Conservation (phyloP, 345 rosid genomes). For the Hypericum androsaemum region DNA sequence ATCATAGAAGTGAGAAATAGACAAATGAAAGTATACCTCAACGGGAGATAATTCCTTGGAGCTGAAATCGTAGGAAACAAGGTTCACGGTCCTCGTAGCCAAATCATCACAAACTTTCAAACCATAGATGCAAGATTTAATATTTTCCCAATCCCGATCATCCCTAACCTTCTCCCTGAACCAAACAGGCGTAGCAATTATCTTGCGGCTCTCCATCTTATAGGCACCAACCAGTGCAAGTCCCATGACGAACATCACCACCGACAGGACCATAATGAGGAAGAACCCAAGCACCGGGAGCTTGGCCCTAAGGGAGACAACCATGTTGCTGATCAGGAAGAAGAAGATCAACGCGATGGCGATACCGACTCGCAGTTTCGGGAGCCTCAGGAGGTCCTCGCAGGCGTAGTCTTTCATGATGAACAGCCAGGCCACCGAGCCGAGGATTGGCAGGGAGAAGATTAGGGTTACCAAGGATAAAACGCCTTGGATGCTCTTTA, state of each 20-base stretch:
- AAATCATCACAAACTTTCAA: slow-evolving; percentile 36
- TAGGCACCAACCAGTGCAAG: slow-evolving; percentile 49
- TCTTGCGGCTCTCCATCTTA: slow-evolving; percentile 34
- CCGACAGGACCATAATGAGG: slow-evolving; percentile 37
- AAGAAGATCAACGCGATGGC: slow-evolving; percentile 39
- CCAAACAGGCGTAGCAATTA: slow-evolving; percentile 54
- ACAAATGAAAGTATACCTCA: slow-evolving; percentile 33
- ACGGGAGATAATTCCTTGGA: slow-evolving; percentile 34
- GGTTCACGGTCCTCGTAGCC: slow-evolving; percentile 12
- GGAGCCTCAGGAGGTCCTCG: slow-evolving; percentile 48
- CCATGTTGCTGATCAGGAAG: slow-evolving; percentile 35
- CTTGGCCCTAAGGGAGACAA: slow-evolving; percentile 29
- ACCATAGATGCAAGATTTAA: slow-evolving; percentile 56
- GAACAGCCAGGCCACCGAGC: slow-evolving; percentile 45
- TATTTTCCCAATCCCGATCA: slow-evolving; percentile 36
- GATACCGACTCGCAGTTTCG: slow-evolving; percentile 38
- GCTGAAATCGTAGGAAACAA: slow-evolving; percentile 29
- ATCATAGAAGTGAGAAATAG: not conserved
- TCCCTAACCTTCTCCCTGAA: slow-evolving; percentile 35
- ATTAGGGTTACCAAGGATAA: slow-evolving; percentile 33
- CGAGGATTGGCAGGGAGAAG: slow-evolving; percentile 59
- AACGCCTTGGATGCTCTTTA: slow-evolving; percentile 26
- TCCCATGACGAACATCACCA: slow-evolving; percentile 47
- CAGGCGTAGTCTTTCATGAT: slow-evolving; percentile 72
- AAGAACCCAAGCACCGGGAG: slow-evolving; percentile 44